These are phyloP conservation scores for Pseudevernia furfuracea DNA, from an alignment of 495 filamentous ascomycete species.

Conservation along the genomic window DNA sequence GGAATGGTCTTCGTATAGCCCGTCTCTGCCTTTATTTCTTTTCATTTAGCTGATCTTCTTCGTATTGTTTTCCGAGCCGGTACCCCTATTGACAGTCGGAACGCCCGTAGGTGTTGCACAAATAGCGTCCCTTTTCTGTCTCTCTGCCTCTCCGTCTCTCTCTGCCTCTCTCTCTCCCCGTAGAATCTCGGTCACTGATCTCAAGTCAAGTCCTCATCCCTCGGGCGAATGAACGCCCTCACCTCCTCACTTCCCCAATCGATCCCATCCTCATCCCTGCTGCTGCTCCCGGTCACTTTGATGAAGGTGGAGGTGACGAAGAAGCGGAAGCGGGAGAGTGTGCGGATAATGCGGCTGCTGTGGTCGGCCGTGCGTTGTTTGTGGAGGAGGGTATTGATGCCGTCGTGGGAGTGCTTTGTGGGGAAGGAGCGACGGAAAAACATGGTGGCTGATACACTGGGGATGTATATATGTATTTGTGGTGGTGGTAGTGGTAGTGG, in stretches of 20 bases:
- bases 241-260: slow-evolving; percentile 7
- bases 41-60: neutral
- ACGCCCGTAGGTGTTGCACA: no score
- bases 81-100: no score
- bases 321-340: neutral
- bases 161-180: no score
- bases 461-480: neutral
- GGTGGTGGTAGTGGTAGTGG: neutral
- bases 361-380: neutral
- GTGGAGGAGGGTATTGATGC: neutral
- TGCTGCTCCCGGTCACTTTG: neutral
- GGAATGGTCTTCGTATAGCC: neutral
- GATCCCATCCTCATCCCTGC: neutral
- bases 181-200: neutral
- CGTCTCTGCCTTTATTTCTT: neutral
- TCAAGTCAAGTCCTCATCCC: neutral
- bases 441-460: neutral
- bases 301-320: neutral
- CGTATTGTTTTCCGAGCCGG: no score
- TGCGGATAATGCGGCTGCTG: neutral
- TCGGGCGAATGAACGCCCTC: neutral
- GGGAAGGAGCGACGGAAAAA: neutral
- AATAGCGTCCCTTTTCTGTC: neutral
- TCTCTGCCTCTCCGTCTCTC: neutral
- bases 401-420: slow-evolving; percentile 1